phyloP scores from a whole-genome alignment of 2,329 filamentous ascomycete species.

The Trichoderma brevicompactum region DNA sequence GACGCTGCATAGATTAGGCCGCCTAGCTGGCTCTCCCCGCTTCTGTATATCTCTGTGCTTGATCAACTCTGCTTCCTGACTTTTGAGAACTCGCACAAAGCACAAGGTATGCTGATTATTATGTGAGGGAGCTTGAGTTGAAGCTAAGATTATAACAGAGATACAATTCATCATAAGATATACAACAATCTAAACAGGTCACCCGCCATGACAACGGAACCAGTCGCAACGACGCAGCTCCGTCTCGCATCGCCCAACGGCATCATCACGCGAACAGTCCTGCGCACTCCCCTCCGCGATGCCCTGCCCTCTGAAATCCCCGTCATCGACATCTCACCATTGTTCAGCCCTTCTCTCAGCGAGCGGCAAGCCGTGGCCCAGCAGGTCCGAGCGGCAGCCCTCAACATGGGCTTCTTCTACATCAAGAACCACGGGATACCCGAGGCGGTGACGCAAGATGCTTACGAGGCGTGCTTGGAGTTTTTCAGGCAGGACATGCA shows the following conservation, averaged over 20 bases:
- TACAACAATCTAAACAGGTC: too few relatives aligned
- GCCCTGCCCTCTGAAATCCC: slow-evolving; percentile 53
- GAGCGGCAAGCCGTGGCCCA: slow-evolving; percentile 47
- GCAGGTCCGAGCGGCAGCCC: slow-evolving; percentile 50
- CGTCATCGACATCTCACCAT: slow-evolving; percentile 54
- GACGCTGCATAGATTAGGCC: neutral
- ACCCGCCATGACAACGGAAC: slow-evolving; percentile 24
- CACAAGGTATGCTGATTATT: neutral
- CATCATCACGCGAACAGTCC: slow-evolving; percentile 44
- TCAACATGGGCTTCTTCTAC: slow-evolving; percentile 61
- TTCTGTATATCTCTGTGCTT: neutral
- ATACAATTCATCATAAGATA: neutral
- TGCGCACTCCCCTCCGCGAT: slow-evolving; percentile 44
- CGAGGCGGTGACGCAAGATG: slow-evolving; percentile 37
- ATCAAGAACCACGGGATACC: slow-evolving; percentile 55
- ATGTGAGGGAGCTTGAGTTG: neutral
- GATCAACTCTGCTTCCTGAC: too few relatives aligned
- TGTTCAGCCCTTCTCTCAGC: slow-evolving; percentile 43
- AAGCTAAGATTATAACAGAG: too few relatives aligned
- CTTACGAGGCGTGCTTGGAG: slow-evolving; percentile 42
- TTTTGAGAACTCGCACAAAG: too few relatives aligned
- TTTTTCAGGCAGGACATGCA: slow-evolving; percentile 55
- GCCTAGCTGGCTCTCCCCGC: neutral
- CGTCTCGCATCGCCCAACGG: slow-evolving; percentile 46
- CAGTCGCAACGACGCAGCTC: slow-evolving; percentile 37